Evolutionary conservation across 2,329 filamentous ascomycete species (phyloP).

Genomic region (Helotiales sp.): DNA sequence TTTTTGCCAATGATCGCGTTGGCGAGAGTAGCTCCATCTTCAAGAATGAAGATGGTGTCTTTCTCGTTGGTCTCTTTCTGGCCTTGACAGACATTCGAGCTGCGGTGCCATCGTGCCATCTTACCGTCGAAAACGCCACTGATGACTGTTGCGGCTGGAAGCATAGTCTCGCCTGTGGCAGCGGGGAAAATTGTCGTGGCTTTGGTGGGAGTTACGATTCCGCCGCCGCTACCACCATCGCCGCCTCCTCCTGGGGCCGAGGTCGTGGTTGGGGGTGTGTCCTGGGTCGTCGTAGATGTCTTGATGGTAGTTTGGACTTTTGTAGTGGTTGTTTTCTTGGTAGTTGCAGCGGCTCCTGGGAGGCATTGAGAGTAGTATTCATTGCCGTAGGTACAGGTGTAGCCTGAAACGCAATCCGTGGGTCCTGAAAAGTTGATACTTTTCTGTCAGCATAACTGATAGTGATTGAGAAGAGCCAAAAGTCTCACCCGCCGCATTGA

Average conservation of each 20-base stretch:
- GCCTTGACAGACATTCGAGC: neutral
- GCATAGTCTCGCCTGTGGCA: neutral
- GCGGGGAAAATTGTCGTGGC: neutral
- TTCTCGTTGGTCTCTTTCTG: constrained; percentile 1
- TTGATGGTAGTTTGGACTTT: neutral
- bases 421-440: neutral
- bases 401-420: neutral
- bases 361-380: neutral
- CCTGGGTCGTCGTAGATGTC: neutral
- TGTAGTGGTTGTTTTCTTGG: neutral
- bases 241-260: neutral
- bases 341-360: neutral
- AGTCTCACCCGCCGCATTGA: neutral
- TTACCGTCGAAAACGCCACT: neutral
- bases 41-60: constrained; percentile 50
- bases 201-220: neutral
- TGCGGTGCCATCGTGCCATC: neutral
- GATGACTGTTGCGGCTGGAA: neutral
- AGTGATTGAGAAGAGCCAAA: neutral
- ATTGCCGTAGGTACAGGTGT: neutral
- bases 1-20: constrained; percentile 60
- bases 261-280: neutral
- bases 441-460: neutral
- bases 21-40: constrained; percentile 54
- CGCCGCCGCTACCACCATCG: too few relatives aligned